Base-by-base conservation (phyloP, 2,329 filamentous ascomycete genomes). In the Epichloe baconii region DNA sequence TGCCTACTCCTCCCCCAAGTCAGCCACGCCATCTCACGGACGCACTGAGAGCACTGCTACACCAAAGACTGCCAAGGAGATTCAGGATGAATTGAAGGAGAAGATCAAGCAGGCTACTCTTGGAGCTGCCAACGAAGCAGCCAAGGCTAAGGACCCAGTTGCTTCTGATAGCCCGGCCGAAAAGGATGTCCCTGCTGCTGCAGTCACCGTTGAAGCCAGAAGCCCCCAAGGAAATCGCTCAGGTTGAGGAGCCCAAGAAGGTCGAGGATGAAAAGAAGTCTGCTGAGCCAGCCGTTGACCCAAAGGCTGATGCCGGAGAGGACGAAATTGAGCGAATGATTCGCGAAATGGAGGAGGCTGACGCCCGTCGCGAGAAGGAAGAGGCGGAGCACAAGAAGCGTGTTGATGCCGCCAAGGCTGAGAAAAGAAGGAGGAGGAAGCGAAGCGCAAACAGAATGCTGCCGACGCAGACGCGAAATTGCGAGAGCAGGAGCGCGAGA, bases 31-130 rank as follows among this genome's bases (percentile, higher is more conserved):
- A 19, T 75, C 83, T 19, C 86, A 93, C 60, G 70, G 69, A 50
- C 84, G 87, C 42, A 75, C 80, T 15, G 88, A 94, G 48, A 90
- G 84, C 68, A 77, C 70, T n/a, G 66, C 71, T 19, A 74, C 74
- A 23, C 72, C 72, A 42, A 93, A 93, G 76, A 85, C 85, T 1
- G 79, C 80, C 37, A 85, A 91, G 64, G 86, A 95, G 69, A 88
- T 88, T 56, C 83, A 84, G 53, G 80, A 87, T 57, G 88, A 95
- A 68, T 86, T 90, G 62, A 85, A 85, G 67, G 82, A 86, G 64
- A 84, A 88, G 64, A 83, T 95, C 63, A 80, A 83, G 63, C 78
- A 79, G 49, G 80, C 81, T 51, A 73, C 72, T 2, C 66, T 68
- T 49, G 64, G 63, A 19, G 58, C 63, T 26, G 57, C 62, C 17